Evolutionary conservation across 192 early-diverging fungal species (phyloP).

Genomic region (Gonapodya sp.): DNA sequence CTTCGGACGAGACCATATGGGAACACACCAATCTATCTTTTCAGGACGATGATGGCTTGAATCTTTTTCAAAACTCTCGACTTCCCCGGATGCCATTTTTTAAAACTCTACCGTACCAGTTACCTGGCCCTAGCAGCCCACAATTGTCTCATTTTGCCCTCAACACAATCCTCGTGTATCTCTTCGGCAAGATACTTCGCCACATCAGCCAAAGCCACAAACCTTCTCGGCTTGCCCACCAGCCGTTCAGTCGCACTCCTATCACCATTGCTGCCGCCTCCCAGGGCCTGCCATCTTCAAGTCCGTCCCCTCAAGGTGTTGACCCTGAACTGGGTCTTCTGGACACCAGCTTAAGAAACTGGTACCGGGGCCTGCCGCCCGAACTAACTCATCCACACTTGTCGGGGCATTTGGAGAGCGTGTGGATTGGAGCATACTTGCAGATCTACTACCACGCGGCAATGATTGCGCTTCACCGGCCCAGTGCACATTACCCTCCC

Average conservation of each 20-base stretch:
- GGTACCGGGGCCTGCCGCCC: conserved; percentile 2
- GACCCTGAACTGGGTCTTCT: conserved; percentile 3
- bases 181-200: conserved; percentile 34
- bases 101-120: conserved; percentile 26
- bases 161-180: conserved; percentile 29
- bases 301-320: neutral
- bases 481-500: neutral
- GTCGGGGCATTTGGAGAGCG: conserved; percentile 6
- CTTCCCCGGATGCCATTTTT: conserved; percentile 16
- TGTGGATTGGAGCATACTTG: conserved; percentile 5
- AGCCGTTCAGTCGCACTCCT: neutral
- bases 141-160: conserved; percentile 19
- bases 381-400: conserved; percentile 6
- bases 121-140: conserved; percentile 20
- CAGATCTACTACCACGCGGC: conserved; percentile 8
- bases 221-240: neutral
- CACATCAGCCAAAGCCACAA: conserved; percentile 17
- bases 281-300: neutral
- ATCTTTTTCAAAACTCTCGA: neutral
- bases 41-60: conserved; percentile 7
- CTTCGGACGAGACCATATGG: conserved; percentile 18
- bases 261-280: neutral
- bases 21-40: conserved; percentile 10
- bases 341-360: neutral
- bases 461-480: neutral